Evolutionary conservation across 2,329 filamentous ascomycete genomes (phyloP), one percentile per base, ranked within the genome.

Genomic region (Westerdykella sp.): DNA sequence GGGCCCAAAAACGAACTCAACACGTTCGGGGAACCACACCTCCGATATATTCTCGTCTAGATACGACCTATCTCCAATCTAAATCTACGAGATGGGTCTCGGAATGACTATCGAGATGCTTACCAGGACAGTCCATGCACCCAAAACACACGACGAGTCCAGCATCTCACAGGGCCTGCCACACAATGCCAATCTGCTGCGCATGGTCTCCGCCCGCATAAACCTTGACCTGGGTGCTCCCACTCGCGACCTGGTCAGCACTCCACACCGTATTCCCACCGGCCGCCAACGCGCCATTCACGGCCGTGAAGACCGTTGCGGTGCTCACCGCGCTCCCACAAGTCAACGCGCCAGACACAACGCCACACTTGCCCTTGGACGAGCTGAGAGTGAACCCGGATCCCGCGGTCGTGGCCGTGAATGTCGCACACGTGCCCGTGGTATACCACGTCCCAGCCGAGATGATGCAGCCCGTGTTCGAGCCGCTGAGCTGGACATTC

Each of bases 361-460:
- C 70, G 1, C 73, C 75, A 51, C 83, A 86, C 31, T 62, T 63
- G 21, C 63, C 63, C 50, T 65, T 65, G 7, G 56, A 60, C n/a
- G 51, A 57, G 4, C 47, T 47, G 14, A 74, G 36, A 4, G 12
- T 13, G 10, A 55, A 61, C 41, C 66, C 66, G 11, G 59, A 58
- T 14, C 30, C 30, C 4, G 30, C 14, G 12, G 11, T 22, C 3
- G n/a, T 66, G 4, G 80, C 79, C 0, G 74, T 79, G 60, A 79
- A 84, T 0, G 77, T 84, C 1, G 83, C 84, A 56, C 83, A 86
- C 0, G 81, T 83, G 2, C 83, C 82, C 1, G 72, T 74, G 0
- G 74, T 73, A 57, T 83, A 86, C 84, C 83, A 87, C 0, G 75
- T 78, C 0, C 84, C 84, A 7, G 67, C 71, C 43, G 75, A 75